Evolutionary conservation across 2,329 filamentous ascomycete species (phyloP), one percentile per base, ranked within the genome.

Genomic region (Emergomyces pasteurianus): DNA sequence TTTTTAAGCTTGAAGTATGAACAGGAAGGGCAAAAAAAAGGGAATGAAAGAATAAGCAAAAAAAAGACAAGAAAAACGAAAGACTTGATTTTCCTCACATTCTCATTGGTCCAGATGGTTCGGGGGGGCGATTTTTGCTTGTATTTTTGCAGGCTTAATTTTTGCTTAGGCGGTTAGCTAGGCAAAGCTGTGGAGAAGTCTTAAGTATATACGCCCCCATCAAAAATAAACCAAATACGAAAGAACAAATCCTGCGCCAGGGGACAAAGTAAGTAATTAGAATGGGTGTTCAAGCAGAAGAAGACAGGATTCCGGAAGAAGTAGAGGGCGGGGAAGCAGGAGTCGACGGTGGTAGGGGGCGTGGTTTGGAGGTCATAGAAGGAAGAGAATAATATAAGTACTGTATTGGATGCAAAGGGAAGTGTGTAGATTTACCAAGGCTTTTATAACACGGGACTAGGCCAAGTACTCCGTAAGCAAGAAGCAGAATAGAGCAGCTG

Each of bases 11-110:
- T 36, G 7, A 9, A 9, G 34, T 10, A 5, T 9, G 7, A 36
- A 36, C 34, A 36, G 34, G 34, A 9, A 5, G n/a, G 40, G 18
- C 8, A 18, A 42, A 42, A 16, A 42, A 40, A 9, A 16, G 40
- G 12, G 10, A 8, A 53, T 10, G 23, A 18, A n/a, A 18, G 28
- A 28, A 16, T 31, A 5, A 55, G 3, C 21, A 7, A 21, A 43
- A 16, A 23, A 28, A 43, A 36, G 31, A n/a, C 7, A 43, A 5
- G 5, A 12, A 34, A 14, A 38, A 43, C 40, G 7, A 21, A 31
- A 43, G 53, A 56, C 36, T 43, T 56, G 36, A 31, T 26, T 56
- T 56, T 56, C 53, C 53, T 56, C 36, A 56, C 53, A 31, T 56
- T 56, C 34, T 56, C 36, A 56, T 56, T 56, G 53, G 53, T 26